phyloP scores from a whole-genome alignment of 192 early-diverging fungal genomes.

The Coemansia sp. region DNA sequence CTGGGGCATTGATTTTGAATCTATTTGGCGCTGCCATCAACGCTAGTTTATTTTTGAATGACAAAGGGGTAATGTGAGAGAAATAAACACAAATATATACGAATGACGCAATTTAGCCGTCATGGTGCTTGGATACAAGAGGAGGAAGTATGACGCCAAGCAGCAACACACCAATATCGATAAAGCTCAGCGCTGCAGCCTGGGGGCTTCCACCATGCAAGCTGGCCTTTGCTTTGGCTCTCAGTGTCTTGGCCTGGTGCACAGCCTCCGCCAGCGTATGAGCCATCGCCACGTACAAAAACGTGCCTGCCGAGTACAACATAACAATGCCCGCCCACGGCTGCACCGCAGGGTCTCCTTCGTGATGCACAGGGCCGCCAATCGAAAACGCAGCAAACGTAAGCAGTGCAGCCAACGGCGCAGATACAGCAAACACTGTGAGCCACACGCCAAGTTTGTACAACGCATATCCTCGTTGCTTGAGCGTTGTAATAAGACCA shows the following conservation, averaged over 20 bases:
- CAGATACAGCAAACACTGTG: constrained; percentile 74
- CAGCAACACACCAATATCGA: constrained; percentile 52
- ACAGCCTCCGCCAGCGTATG: constrained; percentile 72
- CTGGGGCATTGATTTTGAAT: no score
- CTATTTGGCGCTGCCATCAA: not conserved
- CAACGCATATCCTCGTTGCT: constrained; percentile 67
- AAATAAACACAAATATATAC: no score
- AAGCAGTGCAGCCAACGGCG: constrained; percentile 76
- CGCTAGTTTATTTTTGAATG: constrained; percentile 5
- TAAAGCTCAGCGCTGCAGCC: constrained; percentile 20
- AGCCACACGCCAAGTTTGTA: constrained; percentile 72
- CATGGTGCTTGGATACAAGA: constrained; percentile 48
- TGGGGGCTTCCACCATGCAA: constrained; percentile 4
- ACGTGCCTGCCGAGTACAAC: constrained; percentile 86
- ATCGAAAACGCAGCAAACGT: constrained; percentile 47
- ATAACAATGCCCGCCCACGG: constrained; percentile 64
- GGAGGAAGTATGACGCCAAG: constrained; percentile 55
- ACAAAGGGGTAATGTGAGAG: no score
- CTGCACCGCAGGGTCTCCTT: constrained; percentile 67
- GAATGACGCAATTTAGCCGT: constrained; percentile 4
- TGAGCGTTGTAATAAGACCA: constrained; percentile 82
- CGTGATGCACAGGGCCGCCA: constrained; percentile 6
- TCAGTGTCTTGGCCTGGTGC: constrained; percentile 29
- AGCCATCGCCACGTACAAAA: constrained; percentile 91
- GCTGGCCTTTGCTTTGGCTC: constrained; percentile 15